Evolutionary conservation across 2,329 filamentous ascomycete genomes (phyloP).

Genomic region (Penicillium sp.): DNA sequence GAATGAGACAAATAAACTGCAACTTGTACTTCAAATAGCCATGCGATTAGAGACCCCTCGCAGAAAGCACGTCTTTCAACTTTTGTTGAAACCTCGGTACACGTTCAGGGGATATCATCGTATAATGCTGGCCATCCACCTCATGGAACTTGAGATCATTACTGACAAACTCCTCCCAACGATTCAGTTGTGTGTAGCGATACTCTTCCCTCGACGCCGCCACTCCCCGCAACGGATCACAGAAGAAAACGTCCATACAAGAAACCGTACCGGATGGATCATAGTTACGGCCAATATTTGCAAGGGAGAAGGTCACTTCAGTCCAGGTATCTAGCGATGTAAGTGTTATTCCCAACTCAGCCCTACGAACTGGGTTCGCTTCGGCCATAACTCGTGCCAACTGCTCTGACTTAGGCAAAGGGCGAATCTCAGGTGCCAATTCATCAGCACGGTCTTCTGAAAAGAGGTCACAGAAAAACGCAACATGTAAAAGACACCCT

Average conservation of each 20-base stretch:
- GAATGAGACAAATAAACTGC: too few species aligned
- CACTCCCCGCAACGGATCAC: neutral
- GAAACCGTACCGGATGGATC: neutral
- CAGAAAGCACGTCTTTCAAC: too few species aligned
- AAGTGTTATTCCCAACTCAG: too few species aligned
- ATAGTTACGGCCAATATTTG: neutral
- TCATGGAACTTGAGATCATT: neutral
- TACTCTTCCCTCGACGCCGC: neutral
- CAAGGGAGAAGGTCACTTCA: neutral
- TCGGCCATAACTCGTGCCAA: too few species aligned
- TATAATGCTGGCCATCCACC: neutral
- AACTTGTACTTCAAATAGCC: too few species aligned
- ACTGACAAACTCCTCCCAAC: neutral
- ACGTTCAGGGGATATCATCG: neutral
- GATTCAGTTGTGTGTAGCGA: neutral
- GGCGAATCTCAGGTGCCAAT: neutral
- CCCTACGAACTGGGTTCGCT: too few species aligned
- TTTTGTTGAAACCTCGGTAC: neutral
- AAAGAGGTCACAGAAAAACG: neutral
- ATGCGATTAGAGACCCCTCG: too few species aligned
- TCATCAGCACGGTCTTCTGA: neutral
- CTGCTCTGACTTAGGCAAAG: too few species aligned
- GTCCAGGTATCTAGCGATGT: neutral
- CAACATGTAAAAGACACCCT: neutral
- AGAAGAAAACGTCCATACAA: neutral